A percentile compares a stretch with the other conserved stretches of the same genome.
Conservation (phyloP, 306 rosid genomes). For the Oxytropis ochrocephala region DNA sequence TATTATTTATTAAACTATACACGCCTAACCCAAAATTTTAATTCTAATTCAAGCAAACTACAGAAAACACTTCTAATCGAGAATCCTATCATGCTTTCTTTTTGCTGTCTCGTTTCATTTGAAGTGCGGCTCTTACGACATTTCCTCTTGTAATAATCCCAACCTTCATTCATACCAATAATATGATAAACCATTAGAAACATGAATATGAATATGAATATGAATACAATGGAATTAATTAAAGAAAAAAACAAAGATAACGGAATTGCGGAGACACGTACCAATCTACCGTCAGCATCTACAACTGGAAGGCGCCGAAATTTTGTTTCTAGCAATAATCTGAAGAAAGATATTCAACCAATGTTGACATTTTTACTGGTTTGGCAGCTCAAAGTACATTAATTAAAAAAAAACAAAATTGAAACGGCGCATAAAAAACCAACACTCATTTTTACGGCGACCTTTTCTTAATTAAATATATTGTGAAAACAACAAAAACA, state of each 20-base stretch:
- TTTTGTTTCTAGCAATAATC: conserved; percentile 81
- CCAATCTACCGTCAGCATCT: conserved; percentile 87
- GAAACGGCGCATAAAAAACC: not conserved
- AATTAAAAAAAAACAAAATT: not conserved
- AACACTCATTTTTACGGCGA: not conserved
- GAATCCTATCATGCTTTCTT: conserved; percentile 30
- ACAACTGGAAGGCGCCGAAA: conserved; percentile 95
- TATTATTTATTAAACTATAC: conserved; percentile 18
- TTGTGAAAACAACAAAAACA: not conserved
- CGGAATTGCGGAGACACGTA: conserved; percentile 21
- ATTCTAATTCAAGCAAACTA: conserved; percentile 26
- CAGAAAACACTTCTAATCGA: conserved; percentile 15
- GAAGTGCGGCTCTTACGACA: conserved; percentile 91
- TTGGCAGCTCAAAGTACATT: not conserved
- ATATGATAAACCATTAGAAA: conserved; percentile 20
- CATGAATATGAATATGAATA: not conserved
- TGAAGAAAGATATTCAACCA: conserved; percentile 13
- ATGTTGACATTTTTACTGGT: not conserved
- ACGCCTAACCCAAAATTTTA: conserved; percentile 41
- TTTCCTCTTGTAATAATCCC: conserved; percentile 94
- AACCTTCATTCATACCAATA: conserved; percentile 48
- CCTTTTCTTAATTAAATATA: not conserved
- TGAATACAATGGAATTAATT: no score
- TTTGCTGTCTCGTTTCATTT: conserved; percentile 52
- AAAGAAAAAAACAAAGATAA: not conserved